phyloP scores from a whole-genome alignment of 2,329 filamentous ascomycete genomes.

The Stemphylium beticola region DNA sequence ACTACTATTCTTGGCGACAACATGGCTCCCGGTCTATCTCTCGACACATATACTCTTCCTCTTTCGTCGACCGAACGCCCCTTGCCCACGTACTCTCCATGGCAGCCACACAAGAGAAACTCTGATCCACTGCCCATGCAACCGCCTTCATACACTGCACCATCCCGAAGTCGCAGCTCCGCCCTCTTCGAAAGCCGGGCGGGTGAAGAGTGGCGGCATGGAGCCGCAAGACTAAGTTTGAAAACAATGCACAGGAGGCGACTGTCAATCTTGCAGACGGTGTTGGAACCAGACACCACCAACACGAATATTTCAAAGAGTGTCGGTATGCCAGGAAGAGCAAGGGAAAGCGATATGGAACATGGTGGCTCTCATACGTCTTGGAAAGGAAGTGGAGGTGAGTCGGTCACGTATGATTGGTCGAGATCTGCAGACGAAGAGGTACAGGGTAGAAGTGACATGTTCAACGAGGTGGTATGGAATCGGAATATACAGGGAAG shows the following conservation, averaged over 20 bases:
- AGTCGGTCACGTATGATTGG: conserved; percentile 9
- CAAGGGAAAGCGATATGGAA: background rate
- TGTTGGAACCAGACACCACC: conserved; percentile 11
- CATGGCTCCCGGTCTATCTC: background rate
- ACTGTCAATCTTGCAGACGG: conserved; percentile 14
- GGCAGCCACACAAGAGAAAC: background rate
- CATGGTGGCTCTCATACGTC: background rate
- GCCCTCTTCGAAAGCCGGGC: conserved; percentile 1
- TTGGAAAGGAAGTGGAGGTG: conserved; percentile 3
- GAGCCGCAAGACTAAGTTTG: conserved; percentile 8
- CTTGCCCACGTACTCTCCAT: background rate
- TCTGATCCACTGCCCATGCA: background rate
- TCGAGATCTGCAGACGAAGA: conserved; percentile 1
- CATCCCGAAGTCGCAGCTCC: background rate
- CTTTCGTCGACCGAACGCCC: conserved; percentile 1
- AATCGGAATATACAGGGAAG: background rate
- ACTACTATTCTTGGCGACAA: background rate
- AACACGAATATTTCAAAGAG: background rate
- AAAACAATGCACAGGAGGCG: conserved; percentile 1
- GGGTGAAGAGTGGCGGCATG: conserved; percentile 14
- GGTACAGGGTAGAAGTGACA: background rate
- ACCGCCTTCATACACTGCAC: background rate
- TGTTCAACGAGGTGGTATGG: background rate
- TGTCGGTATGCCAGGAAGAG: background rate
- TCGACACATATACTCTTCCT: background rate